A percentile compares a stretch with the other conserved stretches of the same genome.
Conservation (phyloP, 306 rosid genomes). For the Casuarina glauca region DNA sequence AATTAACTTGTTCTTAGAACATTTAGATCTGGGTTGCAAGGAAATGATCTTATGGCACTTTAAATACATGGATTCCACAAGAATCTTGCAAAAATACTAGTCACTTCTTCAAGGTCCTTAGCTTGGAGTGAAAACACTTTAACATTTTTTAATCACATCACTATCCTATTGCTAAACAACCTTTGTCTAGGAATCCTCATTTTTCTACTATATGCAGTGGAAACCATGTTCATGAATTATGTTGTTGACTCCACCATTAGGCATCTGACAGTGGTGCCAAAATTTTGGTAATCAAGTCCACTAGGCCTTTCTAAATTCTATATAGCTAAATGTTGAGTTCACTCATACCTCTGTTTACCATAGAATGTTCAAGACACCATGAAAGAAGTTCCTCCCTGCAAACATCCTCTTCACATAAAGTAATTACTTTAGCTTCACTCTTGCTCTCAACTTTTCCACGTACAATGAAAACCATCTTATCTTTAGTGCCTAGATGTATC, state of each 20-base stretch:
- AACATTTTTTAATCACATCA: no score
- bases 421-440: no score
- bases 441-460: no score
- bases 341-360: constrained; percentile 57
- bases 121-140: constrained; percentile 1
- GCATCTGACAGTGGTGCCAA: neutral
- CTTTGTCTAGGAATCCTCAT: constrained; percentile 59
- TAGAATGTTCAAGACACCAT: constrained; percentile 85
- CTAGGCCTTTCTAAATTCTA: neutral
- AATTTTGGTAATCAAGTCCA: neutral
- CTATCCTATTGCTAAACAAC: no score
- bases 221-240: constrained; percentile 1
- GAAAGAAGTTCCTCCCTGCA: constrained; percentile 92
- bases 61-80: no score
- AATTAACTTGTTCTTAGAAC: no score
- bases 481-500: neutral
- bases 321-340: neutral
- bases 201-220: constrained; percentile 51
- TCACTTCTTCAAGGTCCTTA: constrained; percentile 48
- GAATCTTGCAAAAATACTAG: no score
- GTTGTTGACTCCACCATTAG: neutral
- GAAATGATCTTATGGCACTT: no score
- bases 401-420: constrained; percentile 54
- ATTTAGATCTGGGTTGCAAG: no score
- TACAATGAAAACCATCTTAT: constrained; percentile 79